A percentile compares a stretch with the other conserved stretches of the same genome.
Conservation (phyloP, 306 rosid species). For the Cicer judaicum region DNA sequence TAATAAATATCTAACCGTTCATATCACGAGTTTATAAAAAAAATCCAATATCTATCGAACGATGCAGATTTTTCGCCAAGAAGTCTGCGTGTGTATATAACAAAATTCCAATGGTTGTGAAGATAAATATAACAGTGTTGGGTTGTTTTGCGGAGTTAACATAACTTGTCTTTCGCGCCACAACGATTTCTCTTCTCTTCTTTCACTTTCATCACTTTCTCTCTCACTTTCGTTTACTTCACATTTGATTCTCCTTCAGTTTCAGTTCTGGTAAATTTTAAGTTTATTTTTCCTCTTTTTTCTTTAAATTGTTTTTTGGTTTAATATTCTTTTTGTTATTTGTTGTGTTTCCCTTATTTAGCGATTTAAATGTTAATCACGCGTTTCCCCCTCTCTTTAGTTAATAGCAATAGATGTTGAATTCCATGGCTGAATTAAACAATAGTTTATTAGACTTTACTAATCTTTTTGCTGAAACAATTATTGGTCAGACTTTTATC, state of each 20-base stretch:
- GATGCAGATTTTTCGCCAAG: not conserved
- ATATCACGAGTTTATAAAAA: not conserved
- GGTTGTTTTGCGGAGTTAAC: not conserved
- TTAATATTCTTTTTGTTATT: not conserved
- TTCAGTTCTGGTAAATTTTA: constrained; percentile 19
- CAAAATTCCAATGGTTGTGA: not conserved
- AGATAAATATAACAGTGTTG: constrained; percentile 13
- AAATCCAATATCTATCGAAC: not conserved
- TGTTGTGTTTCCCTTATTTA: constrained; percentile 5
- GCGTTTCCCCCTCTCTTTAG: not conserved
- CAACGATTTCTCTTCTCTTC: constrained; percentile 37
- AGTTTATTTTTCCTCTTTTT: constrained; percentile 2
- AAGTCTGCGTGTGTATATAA: not conserved
- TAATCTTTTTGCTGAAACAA: not conserved
- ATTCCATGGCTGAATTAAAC: not conserved
- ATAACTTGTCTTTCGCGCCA: constrained; percentile 58
- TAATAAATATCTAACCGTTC: not conserved
- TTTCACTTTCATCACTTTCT: not conserved
- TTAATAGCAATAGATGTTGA: not conserved
- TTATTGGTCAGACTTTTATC: not conserved
- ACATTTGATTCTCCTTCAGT: not conserved
- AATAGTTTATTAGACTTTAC: not conserved
- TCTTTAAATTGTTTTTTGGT: not conserved
- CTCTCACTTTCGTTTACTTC: constrained; percentile 8
- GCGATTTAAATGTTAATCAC: not conserved